phyloP scores from a whole-genome alignment of 2,329 filamentous ascomycete genomes.

The Aspergillus sp. region DNA sequence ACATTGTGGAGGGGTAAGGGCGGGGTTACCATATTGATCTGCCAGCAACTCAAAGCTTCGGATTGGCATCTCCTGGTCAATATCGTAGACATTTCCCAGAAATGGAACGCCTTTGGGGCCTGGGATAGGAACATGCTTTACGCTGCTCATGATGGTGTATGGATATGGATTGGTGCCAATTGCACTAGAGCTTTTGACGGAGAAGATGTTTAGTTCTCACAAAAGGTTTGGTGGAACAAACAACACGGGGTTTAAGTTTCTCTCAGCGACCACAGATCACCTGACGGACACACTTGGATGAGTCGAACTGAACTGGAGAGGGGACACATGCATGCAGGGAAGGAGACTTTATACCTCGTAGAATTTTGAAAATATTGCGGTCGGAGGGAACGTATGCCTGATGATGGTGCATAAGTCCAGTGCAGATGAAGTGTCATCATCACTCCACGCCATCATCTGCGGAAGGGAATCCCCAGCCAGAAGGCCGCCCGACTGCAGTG shows the following conservation, averaged over 20 bases:
- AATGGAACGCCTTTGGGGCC: slow-evolving; percentile 65
- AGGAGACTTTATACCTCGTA: background rate
- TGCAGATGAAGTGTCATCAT: background rate
- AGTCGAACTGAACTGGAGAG: too few species aligned
- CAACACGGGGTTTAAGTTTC: background rate
- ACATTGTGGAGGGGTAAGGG: slow-evolving; percentile 14
- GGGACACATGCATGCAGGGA: background rate
- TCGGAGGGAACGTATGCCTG: background rate
- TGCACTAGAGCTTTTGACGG: too few species aligned
- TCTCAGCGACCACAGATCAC: background rate
- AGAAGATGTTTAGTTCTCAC: background rate
- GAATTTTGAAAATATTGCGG: too few species aligned
- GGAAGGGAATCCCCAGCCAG: background rate
- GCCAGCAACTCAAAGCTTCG: slow-evolving; percentile 59
- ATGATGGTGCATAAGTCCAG: background rate
- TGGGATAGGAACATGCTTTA: slow-evolving; percentile 53
- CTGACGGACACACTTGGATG: background rate
- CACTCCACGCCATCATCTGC: background rate
- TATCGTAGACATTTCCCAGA: slow-evolving; percentile 65
- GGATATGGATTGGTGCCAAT: too few species aligned
- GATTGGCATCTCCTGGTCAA: slow-evolving; percentile 61
- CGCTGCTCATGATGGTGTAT: slow-evolving; percentile 19
- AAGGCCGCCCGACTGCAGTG: background rate
- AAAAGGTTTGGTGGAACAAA: background rate
- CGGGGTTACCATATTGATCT: slow-evolving; percentile 62